phyloP scores from a whole-genome alignment of 768 basidiomycete genomes.

The Rhodotorula diobovata region DNA sequence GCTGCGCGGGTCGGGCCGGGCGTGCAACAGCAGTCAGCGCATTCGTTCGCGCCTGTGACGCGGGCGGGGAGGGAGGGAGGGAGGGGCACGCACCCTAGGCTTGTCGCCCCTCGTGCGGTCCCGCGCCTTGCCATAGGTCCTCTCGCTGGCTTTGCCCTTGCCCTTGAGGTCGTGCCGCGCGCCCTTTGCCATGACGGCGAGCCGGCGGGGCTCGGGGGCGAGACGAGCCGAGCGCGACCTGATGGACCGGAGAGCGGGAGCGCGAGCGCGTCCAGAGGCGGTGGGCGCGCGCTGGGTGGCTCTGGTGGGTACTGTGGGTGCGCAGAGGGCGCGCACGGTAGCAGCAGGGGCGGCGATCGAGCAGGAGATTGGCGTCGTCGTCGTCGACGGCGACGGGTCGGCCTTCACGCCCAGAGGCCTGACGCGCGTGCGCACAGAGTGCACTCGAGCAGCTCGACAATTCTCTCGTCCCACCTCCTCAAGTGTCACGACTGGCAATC shows the following conservation, averaged over 20 bases:
- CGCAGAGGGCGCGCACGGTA: no score
- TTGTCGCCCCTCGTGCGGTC: constrained; percentile 13
- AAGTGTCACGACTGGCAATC: no score
- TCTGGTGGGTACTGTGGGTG: no score
- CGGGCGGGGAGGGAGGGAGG: neutral
- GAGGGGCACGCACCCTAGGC: neutral
- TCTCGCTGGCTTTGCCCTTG: neutral
- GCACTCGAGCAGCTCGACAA: no score
- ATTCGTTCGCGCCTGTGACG: neutral
- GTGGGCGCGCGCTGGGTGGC: no score
- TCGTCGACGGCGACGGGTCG: no score
- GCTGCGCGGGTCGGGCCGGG: constrained; percentile 7
- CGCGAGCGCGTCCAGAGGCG: no score
- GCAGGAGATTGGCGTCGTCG: no score
- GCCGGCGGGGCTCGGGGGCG: neutral
- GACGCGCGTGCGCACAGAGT: no score
- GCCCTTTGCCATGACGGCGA: constrained; percentile 4
- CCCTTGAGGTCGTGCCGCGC: neutral
- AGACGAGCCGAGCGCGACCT: neutral
- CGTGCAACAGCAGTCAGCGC: neutral
- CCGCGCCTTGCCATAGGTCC: neutral
- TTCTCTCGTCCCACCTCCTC: no score
- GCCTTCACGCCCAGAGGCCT: no score
- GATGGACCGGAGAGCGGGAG: neutral
- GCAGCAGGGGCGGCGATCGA: no score